Percentiles rank a stretch among this genome's conserved stretches.
Evolutionary conservation across 139 green algal species (phyloP).

Genomic region (Coelastrella sp.): DNA sequence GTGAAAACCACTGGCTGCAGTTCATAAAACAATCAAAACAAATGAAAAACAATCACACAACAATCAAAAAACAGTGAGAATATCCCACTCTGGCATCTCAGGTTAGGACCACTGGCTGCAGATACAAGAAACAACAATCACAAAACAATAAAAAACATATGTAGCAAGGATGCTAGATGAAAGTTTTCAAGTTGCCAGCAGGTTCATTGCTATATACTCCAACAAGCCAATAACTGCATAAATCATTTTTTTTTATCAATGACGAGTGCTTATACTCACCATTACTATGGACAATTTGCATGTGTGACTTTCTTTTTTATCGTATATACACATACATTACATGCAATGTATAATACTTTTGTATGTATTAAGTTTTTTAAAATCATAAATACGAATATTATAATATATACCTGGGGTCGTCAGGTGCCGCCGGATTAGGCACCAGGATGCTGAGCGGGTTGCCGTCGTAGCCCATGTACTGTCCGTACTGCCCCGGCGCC

Average conservation of each 20-base stretch:
- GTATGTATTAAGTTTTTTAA: no score
- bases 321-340: no score
- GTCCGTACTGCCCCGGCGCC: constrained; percentile 49
- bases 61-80: constrained; percentile 37
- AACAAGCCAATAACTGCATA: neutral
- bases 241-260: no score
- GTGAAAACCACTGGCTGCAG: constrained; percentile 66
- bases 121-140: neutral
- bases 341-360: neutral
- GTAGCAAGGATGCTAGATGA: neutral
- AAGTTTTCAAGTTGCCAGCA: neutral
- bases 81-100: constrained; percentile 77
- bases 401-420: constrained; percentile 63
- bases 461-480: constrained; percentile 23
- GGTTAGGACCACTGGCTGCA: constrained; percentile 67
- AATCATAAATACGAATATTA: no score
- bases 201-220: neutral
- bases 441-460: constrained; percentile 51
- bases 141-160: neutral
- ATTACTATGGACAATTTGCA: no score
- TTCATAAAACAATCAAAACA: no score
- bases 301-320: neutral
- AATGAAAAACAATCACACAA: neutral
- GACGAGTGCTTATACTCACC: no score
- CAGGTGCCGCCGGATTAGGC: constrained; percentile 60